Evolutionary conservation across 345 rosid species (phyloP).

Genomic region (Cardamine resedifolia): DNA sequence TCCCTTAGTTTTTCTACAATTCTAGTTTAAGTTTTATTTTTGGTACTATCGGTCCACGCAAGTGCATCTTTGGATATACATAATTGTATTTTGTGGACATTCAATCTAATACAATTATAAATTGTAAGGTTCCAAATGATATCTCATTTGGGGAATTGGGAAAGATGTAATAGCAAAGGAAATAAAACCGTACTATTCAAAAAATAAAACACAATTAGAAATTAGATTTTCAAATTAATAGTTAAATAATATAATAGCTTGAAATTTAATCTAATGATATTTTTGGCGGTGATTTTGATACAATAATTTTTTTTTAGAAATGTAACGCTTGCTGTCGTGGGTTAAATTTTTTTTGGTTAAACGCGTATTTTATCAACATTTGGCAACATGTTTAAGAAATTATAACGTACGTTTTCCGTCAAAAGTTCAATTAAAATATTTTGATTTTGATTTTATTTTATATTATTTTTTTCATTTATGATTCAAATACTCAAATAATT

Average conservation of each 20-base stretch:
- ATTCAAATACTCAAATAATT: neutral
- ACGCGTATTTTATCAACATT: neutral
- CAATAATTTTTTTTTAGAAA: neutral
- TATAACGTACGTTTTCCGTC: neutral
- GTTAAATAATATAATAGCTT: neutral
- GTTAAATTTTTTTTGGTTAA: neutral
- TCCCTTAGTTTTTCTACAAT: conserved; percentile 22
- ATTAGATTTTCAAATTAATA: neutral
- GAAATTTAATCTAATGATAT: neutral
- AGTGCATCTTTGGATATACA: neutral
- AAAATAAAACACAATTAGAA: neutral
- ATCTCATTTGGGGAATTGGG: no score
- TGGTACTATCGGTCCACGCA: neutral
- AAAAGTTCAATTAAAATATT: neutral
- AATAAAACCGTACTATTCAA: no score
- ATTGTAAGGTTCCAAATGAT: no score
- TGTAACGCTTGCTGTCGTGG: conserved; percentile 18
- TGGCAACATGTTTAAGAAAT: neutral
- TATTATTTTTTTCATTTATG: neutral
- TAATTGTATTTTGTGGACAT: neutral
- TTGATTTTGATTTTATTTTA: no score
- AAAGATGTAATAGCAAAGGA: no score
- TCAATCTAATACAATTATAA: neutral
- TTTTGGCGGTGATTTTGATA: conserved; percentile 6
- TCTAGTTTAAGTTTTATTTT: neutral